These are phyloP conservation scores for Medicago arabica DNA, from an alignment of 306 rosid species.

Conservation along the genomic window DNA sequence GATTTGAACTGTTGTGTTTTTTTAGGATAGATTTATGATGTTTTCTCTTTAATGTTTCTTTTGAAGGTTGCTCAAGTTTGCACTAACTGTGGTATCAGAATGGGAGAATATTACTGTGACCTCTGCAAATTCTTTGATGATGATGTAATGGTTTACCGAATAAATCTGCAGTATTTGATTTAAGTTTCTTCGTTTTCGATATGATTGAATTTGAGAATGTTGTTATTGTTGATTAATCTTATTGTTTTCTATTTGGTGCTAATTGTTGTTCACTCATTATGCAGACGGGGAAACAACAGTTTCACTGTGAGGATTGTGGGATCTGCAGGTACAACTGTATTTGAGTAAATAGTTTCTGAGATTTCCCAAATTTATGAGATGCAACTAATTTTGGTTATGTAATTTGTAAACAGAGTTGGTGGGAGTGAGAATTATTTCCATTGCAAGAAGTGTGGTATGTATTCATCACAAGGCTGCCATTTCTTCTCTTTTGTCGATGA, in stretches of 20 bases:
- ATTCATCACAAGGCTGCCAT: slow-evolving; percentile 35
- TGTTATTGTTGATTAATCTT: slow-evolving; percentile 33
- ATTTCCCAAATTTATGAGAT: slow-evolving; percentile 35
- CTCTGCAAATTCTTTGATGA: slow-evolving; percentile 94
- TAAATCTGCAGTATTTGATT: slow-evolving; percentile 30
- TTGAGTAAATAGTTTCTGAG: slow-evolving; percentile 22
- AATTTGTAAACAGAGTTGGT: slow-evolving; percentile 72
- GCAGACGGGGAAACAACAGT: slow-evolving; percentile 76
- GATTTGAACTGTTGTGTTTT: slow-evolving; percentile 6
- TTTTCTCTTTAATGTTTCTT: neutral
- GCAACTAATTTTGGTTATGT: slow-evolving; percentile 40
- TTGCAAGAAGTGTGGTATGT: slow-evolving; percentile 94
- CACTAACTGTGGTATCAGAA: slow-evolving; percentile 87
- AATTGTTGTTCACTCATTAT: slow-evolving; percentile 32
- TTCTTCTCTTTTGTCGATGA: neutral
- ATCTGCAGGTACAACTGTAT: slow-evolving; percentile 76
- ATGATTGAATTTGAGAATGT: slow-evolving; percentile 35
- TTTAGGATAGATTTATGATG: neutral
- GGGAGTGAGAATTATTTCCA: slow-evolving; percentile 85
- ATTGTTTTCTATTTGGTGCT: slow-evolving; percentile 24
- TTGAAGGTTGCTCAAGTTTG: slow-evolving; percentile 83
- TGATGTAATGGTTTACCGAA: slow-evolving; percentile 60
- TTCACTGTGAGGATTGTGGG: slow-evolving; percentile 97
- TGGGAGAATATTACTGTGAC: slow-evolving; percentile 95
- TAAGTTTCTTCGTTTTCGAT: slow-evolving; percentile 14